Evolutionary conservation across 305 asterid species (phyloP), one percentile per base, ranked within the genome.

Genomic region (Rubia tinctorum): DNA sequence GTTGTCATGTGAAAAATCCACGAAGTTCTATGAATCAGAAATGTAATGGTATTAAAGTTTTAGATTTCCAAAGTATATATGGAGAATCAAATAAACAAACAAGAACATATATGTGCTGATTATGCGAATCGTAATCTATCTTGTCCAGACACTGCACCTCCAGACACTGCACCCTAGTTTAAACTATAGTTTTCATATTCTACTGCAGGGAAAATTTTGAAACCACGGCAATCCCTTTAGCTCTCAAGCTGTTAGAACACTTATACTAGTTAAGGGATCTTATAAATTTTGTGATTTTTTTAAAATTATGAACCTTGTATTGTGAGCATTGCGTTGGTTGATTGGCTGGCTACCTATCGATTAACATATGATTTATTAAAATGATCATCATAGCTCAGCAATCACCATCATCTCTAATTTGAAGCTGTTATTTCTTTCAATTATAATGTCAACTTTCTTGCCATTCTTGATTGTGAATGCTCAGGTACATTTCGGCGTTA

Each of bases 401-500:
- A 65, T 13, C 5, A 5, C 27, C 53, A 9, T 15, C 7, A 37
- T n/a, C 4, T 55, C 64, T 18, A 11, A 0, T 67, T 44, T 65
- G 51, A 45, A 43, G 55, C 59, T 40, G n/a, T 1, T 59, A 17
- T 15, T 59, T 22, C 25, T 51, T 59, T 44, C 14, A 51, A 39
- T 43, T 69, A 56, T 1, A 34, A 60, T 65, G 4, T 58, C 49
- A 64, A 59, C 55, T 65, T 37, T 81, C 44, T 60, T 70, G 34
- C n/a, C 53, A 55, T 4, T 56, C 40, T 71, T 61, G 66, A 55
- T 23, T 71, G 7, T 43, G 43, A 53, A 13, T 2, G 8, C 9
- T 72, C 91, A 94, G 99, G 84, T 94, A 47, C 99, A 94, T 82
- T 92, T 92, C 68, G 99, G 97, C 81, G 99, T 90, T 68, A 94